Evolutionary conservation across 2,329 filamentous ascomycete genomes (phyloP).

Genomic region (Colletotrichum limetticola): DNA sequence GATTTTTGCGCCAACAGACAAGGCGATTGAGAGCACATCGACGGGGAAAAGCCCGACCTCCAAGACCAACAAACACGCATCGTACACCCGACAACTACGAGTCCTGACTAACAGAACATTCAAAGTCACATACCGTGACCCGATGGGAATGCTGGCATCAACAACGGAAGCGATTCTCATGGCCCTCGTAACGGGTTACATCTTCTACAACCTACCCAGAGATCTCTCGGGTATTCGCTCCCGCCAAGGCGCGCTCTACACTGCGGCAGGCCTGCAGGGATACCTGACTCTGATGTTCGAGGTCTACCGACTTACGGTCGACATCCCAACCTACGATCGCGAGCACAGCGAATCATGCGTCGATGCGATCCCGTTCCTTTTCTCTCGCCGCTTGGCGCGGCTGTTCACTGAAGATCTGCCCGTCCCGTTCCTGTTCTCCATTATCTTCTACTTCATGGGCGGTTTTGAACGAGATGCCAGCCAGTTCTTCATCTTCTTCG

Average conservation of each 20-base stretch:
- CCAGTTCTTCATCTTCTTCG: slow-evolving; percentile 79
- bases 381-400: slow-evolving; percentile 76
- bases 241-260: slow-evolving; percentile 78
- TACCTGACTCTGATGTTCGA: slow-evolving; percentile 83
- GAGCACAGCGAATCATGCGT: slow-evolving; percentile 80
- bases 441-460: slow-evolving; percentile 83
- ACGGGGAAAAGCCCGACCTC: slow-evolving; percentile 9
- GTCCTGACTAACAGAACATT: slow-evolving; percentile 77
- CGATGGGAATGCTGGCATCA: slow-evolving; percentile 78
- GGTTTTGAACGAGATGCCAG: slow-evolving; percentile 72
- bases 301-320: slow-evolving; percentile 78
- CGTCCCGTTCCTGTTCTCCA: slow-evolving; percentile 75
- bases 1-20: slow-evolving; percentile 38
- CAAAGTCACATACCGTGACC: slow-evolving; percentile 79
- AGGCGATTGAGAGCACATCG: slow-evolving; percentile 28
- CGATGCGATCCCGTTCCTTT: slow-evolving; percentile 73
- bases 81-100: slow-evolving; percentile 69
- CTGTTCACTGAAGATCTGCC: slow-evolving; percentile 78
- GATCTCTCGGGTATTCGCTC: slow-evolving; percentile 79
- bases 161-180: slow-evolving; percentile 77
- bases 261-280: slow-evolving; percentile 76
- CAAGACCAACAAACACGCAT: slow-evolving; percentile 56
- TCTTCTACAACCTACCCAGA: slow-evolving; percentile 73
- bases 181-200: slow-evolving; percentile 78
- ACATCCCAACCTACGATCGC: slow-evolving; percentile 81